Percentiles rank a stretch among this genome's conserved stretches.
Conservation (phyloP, 352 stramenopile genomes). For the Globisporangium uncinulatum region DNA sequence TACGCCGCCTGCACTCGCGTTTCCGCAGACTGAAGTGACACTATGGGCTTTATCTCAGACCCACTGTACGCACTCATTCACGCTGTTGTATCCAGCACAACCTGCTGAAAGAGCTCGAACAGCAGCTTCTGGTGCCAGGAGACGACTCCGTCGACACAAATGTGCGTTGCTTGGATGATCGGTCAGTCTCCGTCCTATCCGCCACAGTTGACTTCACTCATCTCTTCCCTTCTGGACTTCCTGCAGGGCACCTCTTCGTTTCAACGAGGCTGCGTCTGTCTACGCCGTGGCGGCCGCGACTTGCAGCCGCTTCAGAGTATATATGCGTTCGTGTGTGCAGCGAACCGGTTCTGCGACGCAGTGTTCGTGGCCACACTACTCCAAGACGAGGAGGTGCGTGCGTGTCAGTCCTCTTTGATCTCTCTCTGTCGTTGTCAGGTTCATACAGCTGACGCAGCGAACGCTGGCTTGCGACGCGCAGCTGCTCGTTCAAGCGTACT, state of each 20-base stretch:
- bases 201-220: no score
- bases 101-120: constrained; percentile 28
- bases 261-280: constrained; percentile 40
- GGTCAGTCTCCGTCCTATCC: no score
- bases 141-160: constrained; percentile 35
- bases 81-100: constrained; percentile 22
- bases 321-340: constrained; percentile 13
- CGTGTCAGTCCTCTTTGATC: neutral
- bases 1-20: neutral
- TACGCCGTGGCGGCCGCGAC: constrained; percentile 28
- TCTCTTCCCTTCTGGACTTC: neutral
- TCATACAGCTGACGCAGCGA: neutral
- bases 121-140: constrained; percentile 19
- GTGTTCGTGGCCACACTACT: constrained; percentile 49
- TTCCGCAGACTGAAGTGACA: neutral
- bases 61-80: no score
- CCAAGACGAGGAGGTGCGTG: constrained; percentile 23
- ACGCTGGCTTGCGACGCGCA: neutral
- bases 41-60: no score
- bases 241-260: constrained; percentile 54
- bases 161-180: constrained; percentile 17
- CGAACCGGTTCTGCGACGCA: constrained; percentile 30
- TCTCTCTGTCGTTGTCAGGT: neutral
- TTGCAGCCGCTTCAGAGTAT: constrained; percentile 18
- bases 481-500: constrained; percentile 11